Evolutionary conservation across 2,329 filamentous ascomycete genomes (phyloP).

Genomic region (Coniochaeta hoffmannii): DNA sequence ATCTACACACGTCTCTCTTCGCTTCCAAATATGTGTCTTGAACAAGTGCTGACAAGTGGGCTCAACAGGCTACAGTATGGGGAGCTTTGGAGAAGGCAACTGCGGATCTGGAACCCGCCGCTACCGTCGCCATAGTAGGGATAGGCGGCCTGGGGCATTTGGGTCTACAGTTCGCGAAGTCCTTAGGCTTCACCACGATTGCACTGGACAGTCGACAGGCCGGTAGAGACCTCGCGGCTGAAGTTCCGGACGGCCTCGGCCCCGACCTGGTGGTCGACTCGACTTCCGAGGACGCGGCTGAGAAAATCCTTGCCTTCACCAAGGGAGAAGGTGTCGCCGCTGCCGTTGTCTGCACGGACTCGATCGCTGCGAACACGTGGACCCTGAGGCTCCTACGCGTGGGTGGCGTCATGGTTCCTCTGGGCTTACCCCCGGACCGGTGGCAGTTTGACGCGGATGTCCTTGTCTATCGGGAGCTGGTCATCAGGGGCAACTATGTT

Average conservation of each 20-base stretch:
- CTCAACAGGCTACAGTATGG: conserved; percentile 23
- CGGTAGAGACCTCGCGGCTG: conserved; percentile 18
- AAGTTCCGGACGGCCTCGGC: conserved; percentile 15
- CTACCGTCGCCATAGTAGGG: conserved; percentile 23
- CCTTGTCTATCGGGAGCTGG: conserved; percentile 22
- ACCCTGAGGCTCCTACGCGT: conserved; percentile 19
- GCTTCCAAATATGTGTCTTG: not conserved
- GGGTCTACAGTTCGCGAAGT: conserved; percentile 26
- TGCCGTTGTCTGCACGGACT: conserved; percentile 24
- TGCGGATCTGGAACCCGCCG: conserved; percentile 13
- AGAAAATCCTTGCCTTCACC: conserved; percentile 19
- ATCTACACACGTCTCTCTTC: not conserved
- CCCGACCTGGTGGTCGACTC: conserved; percentile 22
- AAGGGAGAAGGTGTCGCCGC: conserved; percentile 22
- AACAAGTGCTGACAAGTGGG: not conserved
- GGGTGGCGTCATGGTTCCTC: conserved; percentile 19
- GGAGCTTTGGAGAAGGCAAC: conserved; percentile 23
- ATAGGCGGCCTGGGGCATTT: conserved; percentile 28
- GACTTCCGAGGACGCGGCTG: conserved; percentile 6
- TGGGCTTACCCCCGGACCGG: conserved; percentile 22
- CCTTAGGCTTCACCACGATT: conserved; percentile 25
- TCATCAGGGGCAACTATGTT: conserved; percentile 24
- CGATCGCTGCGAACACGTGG: conserved; percentile 21
- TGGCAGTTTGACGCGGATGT: conserved; percentile 23
- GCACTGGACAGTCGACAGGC: conserved; percentile 26